Base-by-base conservation (phyloP, 805 yeast genomes). In the Starmerella lactis-condensi region DNA sequence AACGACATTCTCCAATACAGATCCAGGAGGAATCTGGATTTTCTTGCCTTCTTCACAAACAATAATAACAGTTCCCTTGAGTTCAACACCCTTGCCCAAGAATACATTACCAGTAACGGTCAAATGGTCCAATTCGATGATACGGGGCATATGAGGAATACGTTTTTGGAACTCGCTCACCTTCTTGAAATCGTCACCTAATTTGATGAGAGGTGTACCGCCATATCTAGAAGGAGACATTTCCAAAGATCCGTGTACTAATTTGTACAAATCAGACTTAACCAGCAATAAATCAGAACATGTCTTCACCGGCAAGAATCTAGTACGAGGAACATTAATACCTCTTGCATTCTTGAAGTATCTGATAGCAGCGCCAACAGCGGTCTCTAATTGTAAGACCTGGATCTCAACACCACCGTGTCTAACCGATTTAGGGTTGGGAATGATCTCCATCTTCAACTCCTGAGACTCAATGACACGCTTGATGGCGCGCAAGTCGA, bases 321-420 rank as follows among this genome's bases (percentile, higher is more conserved):
- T 74, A 25, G 93, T 69, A 64, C 98, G 79, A 58, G 98, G 96
- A 23, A 89, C 98, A 48, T 82, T 93, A 46, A 89, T 91, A 60
- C 98, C 98, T 50, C 81, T 93, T 19, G 95, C 94, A 47, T 79
- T 77, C 43, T 74, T 65, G 60, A 89, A 89, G 60, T 83, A 85
- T 60, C 93, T 77, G 53, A 89, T 89, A 29, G 96, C 96, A 24
- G 98, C 96, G 64, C 98, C 98, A 46, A 81, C 93, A 18, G 98
- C 98, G 30, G 98, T 89, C 65, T 89, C 98, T 52, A 89, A 71
- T 62, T 85, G 98, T 51, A 85, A 61, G 31, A 85, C 95, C 50
- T 75, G 73, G 45, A 75, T 65, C 43, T 83, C 94, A 31, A 63
- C 60, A 43, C 69, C 69, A 37, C 93, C 93, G 45, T 67, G 66